These are phyloP conservation scores for Yamadazyma trypodendri DNA, from an alignment of 1,139 yeast genomes.

Conservation along the genomic window DNA sequence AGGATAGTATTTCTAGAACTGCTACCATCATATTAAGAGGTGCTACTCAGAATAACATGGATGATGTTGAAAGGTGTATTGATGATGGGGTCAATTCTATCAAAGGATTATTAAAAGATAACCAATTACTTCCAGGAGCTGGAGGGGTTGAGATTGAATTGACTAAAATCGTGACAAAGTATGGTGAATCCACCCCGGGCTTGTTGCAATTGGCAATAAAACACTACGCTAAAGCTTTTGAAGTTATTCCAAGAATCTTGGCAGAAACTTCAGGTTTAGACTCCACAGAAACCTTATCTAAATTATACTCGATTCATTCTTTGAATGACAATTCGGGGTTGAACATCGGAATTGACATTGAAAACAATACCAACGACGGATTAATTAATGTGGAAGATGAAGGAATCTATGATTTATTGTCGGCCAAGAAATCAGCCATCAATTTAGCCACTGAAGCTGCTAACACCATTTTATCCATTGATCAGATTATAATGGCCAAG, in stretches of 20 bases:
- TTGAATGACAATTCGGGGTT: slow-evolving; percentile 30
- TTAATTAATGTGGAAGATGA: slow-evolving; percentile 66
- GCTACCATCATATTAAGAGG: slow-evolving; percentile 94
- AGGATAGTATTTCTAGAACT: slow-evolving; percentile 62
- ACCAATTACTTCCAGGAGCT: slow-evolving; percentile 88
- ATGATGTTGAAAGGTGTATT: slow-evolving; percentile 94
- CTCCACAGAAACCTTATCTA: slow-evolving; percentile 81
- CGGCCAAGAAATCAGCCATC: slow-evolving; percentile 83
- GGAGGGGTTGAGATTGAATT: slow-evolving; percentile 95
- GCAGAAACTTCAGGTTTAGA: slow-evolving; percentile 96
- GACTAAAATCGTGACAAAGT: slow-evolving; percentile 72
- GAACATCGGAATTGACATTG: slow-evolving; percentile 70
- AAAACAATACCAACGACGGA: slow-evolving; percentile 60
- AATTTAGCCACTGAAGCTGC: slow-evolving; percentile 96
- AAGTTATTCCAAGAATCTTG: slow-evolving; percentile 90
- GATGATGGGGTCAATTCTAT: slow-evolving; percentile 95
- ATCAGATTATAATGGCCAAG: slow-evolving; percentile 91
- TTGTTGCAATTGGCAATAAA: slow-evolving; percentile 90
- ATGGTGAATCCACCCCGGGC: slow-evolving; percentile 94
- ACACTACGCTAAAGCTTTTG: slow-evolving; percentile 92
- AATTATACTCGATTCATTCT: slow-evolving; percentile 83
- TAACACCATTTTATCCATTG: slow-evolving; percentile 82
- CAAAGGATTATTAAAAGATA: slow-evolving; percentile 81
- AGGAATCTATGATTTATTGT: slow-evolving; percentile 75
- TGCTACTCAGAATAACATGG: slow-evolving; percentile 93